A percentile compares a stretch with the other conserved stretches of the same genome.
phyloP scores from a whole-genome alignment of 2,329 filamentous ascomycete genomes.

The Pseudocercospora vitis region DNA sequence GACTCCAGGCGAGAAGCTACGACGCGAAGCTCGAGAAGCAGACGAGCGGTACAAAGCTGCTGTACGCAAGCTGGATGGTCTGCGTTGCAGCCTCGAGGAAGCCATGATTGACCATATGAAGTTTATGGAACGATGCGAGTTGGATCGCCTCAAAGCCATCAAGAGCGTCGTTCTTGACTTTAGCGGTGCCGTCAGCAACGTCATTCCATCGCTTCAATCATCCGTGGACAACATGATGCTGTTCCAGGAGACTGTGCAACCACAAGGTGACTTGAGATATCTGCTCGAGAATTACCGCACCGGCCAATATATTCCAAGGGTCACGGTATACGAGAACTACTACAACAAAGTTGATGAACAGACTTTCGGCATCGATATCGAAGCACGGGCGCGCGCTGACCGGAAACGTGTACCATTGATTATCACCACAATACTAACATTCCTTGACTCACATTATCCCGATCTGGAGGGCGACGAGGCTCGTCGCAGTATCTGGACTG shows the following conservation, averaged over 20 bases:
- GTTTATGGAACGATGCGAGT: constrained; percentile 95
- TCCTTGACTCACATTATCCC: constrained; percentile 93
- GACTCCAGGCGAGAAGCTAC: constrained; percentile 80
- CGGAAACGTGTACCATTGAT: constrained; percentile 92
- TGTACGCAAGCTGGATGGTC: constrained; percentile 81
- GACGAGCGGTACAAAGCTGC: constrained; percentile 91
- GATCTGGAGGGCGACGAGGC: constrained; percentile 96
- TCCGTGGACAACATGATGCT: constrained; percentile 98
- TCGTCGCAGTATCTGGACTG: constrained; percentile 86
- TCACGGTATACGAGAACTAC: constrained; percentile 96
- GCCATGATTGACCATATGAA: constrained; percentile 88
- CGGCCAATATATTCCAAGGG: constrained; percentile 84
- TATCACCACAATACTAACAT: constrained; percentile 89
- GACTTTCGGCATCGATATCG: constrained; percentile 97
- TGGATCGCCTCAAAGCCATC: constrained; percentile 94
- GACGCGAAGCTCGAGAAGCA: constrained; percentile 82
- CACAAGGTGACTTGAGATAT: constrained; percentile 83
- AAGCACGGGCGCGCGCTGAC: constrained; percentile 87
- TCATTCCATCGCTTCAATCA: constrained; percentile 92
- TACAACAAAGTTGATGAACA: constrained; percentile 98
- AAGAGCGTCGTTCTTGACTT: constrained; percentile 98
- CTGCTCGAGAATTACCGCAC: constrained; percentile 96
- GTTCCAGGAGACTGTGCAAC: constrained; percentile 98
- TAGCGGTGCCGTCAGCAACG: constrained; percentile 94
- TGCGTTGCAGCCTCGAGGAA: constrained; percentile 94